A percentile compares a stretch with the other conserved stretches of the same genome.
Conservation (phyloP, 2,329 filamentous ascomycete species). For the Penicillium sp. region DNA sequence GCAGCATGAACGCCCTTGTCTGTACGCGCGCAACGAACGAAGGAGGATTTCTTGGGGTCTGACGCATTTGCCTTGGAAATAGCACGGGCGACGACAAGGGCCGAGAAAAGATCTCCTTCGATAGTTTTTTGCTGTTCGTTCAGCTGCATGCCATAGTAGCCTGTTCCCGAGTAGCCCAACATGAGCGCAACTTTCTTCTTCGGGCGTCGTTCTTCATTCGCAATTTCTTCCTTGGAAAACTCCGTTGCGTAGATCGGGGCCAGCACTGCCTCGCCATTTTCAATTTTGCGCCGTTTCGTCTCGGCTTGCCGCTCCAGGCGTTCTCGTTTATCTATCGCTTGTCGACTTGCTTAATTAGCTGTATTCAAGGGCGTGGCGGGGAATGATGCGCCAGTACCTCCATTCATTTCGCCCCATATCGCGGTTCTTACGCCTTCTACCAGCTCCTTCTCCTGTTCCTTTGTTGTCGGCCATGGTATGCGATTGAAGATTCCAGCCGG, state of each 20-base stretch:
- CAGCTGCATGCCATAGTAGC: conserved; percentile 97
- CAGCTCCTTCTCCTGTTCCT: conserved; percentile 32
- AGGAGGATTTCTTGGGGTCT: conserved; percentile 92
- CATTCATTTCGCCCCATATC: conserved; percentile 67
- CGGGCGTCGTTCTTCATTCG: conserved; percentile 78
- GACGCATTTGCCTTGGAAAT: conserved; percentile 97
- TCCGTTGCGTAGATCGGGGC: conserved; percentile 56
- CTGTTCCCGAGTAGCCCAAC: conserved; percentile 92
- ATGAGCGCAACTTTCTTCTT: conserved; percentile 97
- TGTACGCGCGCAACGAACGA: conserved; percentile 90
- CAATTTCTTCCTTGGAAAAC: conserved; percentile 78
- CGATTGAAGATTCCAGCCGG: conserved; percentile 20
- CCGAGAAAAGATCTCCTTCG: conserved; percentile 89
- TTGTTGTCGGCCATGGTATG: conserved; percentile 37
- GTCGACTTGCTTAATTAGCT: conserved; percentile 55
- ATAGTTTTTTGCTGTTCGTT: conserved; percentile 78
- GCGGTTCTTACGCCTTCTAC: conserved; percentile 58
- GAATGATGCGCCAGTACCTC: conserved; percentile 50
- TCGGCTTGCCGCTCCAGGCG: conserved; percentile 52
- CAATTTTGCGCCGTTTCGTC: conserved; percentile 56
- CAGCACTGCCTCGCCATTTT: conserved; percentile 44
- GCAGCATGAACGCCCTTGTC: conserved; percentile 98
- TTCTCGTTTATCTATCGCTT: conserved; percentile 53
- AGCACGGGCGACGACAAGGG: conserved; percentile 85
- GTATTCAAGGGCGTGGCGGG: conserved; percentile 13